These are phyloP conservation scores for Clohesyomyces aquaticus DNA, from an alignment of 495 filamentous ascomycete genomes.

Conservation along the genomic window DNA sequence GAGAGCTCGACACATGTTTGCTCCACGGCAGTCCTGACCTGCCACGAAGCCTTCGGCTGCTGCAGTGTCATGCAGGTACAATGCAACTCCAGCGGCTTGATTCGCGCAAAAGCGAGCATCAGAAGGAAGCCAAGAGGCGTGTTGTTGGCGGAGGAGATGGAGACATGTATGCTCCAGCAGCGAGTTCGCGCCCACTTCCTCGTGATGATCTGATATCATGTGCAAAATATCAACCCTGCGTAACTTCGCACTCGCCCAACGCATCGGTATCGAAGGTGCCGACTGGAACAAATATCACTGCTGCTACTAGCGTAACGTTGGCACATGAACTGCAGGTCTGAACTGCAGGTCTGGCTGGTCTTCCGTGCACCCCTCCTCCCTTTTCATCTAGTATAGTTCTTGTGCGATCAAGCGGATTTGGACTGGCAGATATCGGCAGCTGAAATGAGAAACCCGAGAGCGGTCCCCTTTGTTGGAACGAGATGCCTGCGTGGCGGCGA, in stretches of 20 bases:
- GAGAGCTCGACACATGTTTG: conserved; percentile 5
- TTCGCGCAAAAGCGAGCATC: not conserved
- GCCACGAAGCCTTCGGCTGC: not conserved
- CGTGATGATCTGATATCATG: too few species aligned
- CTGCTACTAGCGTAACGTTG: conserved; percentile 2
- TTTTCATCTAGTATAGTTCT: too few species aligned
- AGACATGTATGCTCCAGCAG: not conserved
- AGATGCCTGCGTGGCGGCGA: conserved; percentile 1
- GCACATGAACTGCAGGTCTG: conserved; percentile 9
- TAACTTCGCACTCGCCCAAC: conserved; percentile 1
- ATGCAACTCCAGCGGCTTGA: not conserved
- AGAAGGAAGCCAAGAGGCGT: not conserved
- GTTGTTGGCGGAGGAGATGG: not conserved
- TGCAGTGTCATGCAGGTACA: conserved; percentile 19
- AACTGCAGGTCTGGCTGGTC: conserved; percentile 12
- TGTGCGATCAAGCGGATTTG: not conserved
- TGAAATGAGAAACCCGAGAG: conserved; percentile 19
- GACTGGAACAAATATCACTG: not conserved
- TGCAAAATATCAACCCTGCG: too few species aligned
- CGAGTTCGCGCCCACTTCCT: not conserved
- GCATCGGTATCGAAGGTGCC: conserved; percentile 7
- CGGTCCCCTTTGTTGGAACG: not conserved
- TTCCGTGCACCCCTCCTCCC: too few species aligned
- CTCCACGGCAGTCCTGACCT: not conserved
- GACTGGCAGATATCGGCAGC: conserved; percentile 9